Conservation (phyloP, 1,139 yeast genomes). For the Debaryomycetaceae sp. region DNA sequence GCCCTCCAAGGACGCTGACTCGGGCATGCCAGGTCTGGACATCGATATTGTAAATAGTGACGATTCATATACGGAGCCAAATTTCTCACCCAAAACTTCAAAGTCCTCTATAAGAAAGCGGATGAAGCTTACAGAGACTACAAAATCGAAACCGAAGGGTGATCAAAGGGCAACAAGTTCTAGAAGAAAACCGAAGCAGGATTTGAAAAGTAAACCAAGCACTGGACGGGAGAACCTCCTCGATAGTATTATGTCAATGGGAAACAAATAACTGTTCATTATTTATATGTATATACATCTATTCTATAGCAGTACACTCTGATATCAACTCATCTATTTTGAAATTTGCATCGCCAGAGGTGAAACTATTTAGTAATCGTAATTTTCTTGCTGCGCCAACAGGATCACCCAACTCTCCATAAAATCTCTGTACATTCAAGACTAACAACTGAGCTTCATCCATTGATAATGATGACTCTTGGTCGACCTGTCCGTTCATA, state of each 20-base stretch:
- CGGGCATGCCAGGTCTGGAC: background rate
- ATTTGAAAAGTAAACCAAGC: constrained; percentile 1
- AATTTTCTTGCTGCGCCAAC: constrained; percentile 48
- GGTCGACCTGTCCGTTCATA: constrained; percentile 85
- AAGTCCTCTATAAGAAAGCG: background rate
- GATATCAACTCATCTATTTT: constrained; percentile 62
- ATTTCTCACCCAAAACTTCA: background rate
- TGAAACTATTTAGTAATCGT: constrained; percentile 62
- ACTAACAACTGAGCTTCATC: constrained; percentile 78
- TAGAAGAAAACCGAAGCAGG: constrained; percentile 1
- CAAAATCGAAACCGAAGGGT: background rate
- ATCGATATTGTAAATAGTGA: background rate
- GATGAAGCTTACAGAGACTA: background rate
- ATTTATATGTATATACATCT: constrained; percentile 2
- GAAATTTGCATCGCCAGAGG: constrained; percentile 62
- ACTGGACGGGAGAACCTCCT: constrained; percentile 6
- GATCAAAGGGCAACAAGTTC: background rate
- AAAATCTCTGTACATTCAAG: constrained; percentile 82
- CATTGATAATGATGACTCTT: constrained; percentile 58
- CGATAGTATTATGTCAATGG: constrained; percentile 14
- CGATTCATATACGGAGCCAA: background rate
- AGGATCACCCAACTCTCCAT: constrained; percentile 57
- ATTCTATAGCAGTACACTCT: constrained; percentile 71
- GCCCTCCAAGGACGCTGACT: background rate
- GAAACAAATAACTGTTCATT: constrained; percentile 5